These are phyloP conservation scores for Adansonia rubrostipa DNA, from an alignment of 441 rosid species.

Conservation along the genomic window DNA sequence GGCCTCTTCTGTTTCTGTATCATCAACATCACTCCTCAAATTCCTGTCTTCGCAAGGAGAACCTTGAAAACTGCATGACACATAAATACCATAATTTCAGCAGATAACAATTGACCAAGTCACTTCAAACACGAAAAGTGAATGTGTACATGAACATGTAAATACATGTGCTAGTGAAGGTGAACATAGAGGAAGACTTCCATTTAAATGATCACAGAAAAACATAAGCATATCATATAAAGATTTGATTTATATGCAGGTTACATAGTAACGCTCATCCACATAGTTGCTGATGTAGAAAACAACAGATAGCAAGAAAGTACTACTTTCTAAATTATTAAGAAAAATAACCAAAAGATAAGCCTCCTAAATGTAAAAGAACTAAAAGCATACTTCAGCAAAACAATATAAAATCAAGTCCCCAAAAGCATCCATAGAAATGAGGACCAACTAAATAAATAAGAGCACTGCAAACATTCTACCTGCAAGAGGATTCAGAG, in stretches of 20 bases:
- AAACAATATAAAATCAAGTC: not conserved
- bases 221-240: not conserved
- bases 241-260: not conserved
- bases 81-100: slow-evolving; percentile 27
- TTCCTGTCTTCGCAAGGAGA: slow-evolving; percentile 71
- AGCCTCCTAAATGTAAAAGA: not conserved
- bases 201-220: not conserved
- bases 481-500: slow-evolving; percentile 88
- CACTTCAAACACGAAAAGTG: not conserved
- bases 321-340: not conserved
- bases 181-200: not conserved
- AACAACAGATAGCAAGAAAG: slow-evolving; percentile 8
- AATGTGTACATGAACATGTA: not conserved
- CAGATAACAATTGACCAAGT: not conserved
- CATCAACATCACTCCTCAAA: slow-evolving; percentile 69
- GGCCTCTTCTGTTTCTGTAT: slow-evolving; percentile 81
- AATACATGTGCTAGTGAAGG: slow-evolving; percentile 1
- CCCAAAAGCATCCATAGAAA: not conserved
- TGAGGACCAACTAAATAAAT: slow-evolving; percentile 20
- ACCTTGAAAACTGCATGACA: slow-evolving; percentile 16
- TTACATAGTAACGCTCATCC: not conserved
- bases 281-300: slow-evolving; percentile 9
- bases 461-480: slow-evolving; percentile 24
- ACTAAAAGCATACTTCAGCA: slow-evolving; percentile 16
- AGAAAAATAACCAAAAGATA: not conserved